Evolutionary conservation across 1,284 basidiomycete species (phyloP).

Genomic region (Abortiporus biennis): DNA sequence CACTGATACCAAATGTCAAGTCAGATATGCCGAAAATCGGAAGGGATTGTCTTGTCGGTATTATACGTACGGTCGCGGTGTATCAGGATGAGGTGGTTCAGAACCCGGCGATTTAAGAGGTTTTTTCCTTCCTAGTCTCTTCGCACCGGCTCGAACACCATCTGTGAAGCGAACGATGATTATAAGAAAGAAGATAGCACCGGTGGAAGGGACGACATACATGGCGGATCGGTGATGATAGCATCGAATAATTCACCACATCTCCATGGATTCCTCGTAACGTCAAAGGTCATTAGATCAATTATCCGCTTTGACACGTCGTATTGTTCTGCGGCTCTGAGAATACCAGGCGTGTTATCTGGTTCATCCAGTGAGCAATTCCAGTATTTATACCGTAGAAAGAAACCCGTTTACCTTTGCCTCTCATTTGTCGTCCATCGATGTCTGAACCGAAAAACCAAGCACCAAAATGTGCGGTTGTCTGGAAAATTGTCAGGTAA

Average conservation of each 20-base stretch:
- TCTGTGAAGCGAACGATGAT: slow-evolving; percentile 39
- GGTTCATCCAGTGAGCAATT: slow-evolving; percentile 15
- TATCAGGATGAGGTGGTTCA: slow-evolving; percentile 7
- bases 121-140: slow-evolving; percentile 79
- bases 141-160: slow-evolving; percentile 95
- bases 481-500: slow-evolving; percentile 34
- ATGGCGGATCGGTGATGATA: slow-evolving; percentile 91
- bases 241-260: slow-evolving; percentile 89
- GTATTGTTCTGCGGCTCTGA: slow-evolving; percentile 83
- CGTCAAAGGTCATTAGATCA: slow-evolving; percentile 86
- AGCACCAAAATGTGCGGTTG: slow-evolving; percentile 84
- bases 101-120: slow-evolving; percentile 17
- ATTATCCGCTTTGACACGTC: slow-evolving; percentile 71
- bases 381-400: background rate
- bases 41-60: background rate
- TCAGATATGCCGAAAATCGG: too few relatives aligned
- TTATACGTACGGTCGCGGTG: slow-evolving; percentile 20
- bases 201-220: slow-evolving; percentile 42
- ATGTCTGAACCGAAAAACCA: slow-evolving; percentile 92
- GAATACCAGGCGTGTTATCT: slow-evolving; percentile 62
- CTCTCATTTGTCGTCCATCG: slow-evolving; percentile 94
- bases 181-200: background rate
- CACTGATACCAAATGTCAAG: slow-evolving; percentile 24
- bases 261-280: slow-evolving; percentile 87
- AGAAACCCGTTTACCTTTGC: slow-evolving; percentile 54